Evolutionary conservation across 495 filamentous ascomycete genomes (phyloP).

Genomic region (Cetradonia linearis): DNA sequence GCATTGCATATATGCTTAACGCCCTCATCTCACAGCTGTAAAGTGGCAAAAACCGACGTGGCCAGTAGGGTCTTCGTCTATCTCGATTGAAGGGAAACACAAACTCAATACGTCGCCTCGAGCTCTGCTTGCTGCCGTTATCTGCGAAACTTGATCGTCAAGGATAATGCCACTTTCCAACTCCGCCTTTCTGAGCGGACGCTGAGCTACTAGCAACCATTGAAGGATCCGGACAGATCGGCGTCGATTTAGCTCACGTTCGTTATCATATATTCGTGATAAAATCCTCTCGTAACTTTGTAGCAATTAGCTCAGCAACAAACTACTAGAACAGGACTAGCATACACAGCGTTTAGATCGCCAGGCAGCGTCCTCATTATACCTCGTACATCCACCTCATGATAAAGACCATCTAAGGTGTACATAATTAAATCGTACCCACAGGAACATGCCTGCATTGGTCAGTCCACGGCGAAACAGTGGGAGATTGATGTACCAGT

Average conservation of each 20-base stretch:
- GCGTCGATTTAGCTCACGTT: neutral
- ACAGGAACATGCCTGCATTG: conserved; percentile 19
- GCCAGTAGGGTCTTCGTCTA: conserved; percentile 6
- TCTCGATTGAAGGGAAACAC: conserved; percentile 16
- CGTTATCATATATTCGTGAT: conserved; percentile 10
- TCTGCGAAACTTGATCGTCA: neutral
- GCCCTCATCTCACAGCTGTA: conserved; percentile 11
- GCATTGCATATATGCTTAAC: no score
- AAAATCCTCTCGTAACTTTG: conserved; percentile 18
- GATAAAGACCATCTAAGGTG: conserved; percentile 1
- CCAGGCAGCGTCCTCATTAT: conserved; percentile 15
- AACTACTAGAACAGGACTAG: no score
- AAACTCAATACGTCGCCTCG: conserved; percentile 15
- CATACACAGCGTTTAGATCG: conserved; percentile 9
- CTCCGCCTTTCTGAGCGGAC: conserved; percentile 14
- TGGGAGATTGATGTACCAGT: conserved; percentile 4
- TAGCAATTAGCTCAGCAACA: neutral
- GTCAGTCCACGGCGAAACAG: neutral
- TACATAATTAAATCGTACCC: conserved; percentile 16
- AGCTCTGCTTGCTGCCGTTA: conserved; percentile 7
- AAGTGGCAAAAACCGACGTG: conserved; percentile 15
- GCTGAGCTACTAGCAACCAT: conserved; percentile 15
- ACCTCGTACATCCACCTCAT: conserved; percentile 4
- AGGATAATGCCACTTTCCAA: conserved; percentile 18
- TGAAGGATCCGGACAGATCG: conserved; percentile 15